phyloP scores from a whole-genome alignment of 371 early-diverging fungal species.

The Capniomyces stellatus region DNA sequence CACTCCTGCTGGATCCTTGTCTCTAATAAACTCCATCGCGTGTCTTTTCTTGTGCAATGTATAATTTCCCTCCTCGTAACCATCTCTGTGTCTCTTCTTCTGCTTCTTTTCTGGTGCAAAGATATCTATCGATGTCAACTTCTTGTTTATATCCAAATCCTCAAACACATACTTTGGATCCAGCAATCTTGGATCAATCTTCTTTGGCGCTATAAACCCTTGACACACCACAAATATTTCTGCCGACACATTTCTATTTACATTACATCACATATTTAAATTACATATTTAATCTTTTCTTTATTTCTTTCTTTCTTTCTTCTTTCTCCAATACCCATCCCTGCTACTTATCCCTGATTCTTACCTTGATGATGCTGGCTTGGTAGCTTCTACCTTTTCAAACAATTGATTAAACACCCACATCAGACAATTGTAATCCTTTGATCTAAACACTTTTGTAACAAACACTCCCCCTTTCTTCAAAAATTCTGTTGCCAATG shows the following conservation, averaged over 20 bases:
- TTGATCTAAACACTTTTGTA: conserved; percentile 98
- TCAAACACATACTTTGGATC: conserved; percentile 92
- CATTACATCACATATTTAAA: too few species aligned
- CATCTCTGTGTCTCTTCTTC: conserved; percentile 76
- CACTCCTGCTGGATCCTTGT: conserved; percentile 54
- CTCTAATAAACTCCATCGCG: conserved; percentile 56
- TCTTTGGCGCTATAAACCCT: conserved; percentile 86
- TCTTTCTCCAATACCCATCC: too few species aligned
- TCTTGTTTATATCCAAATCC: conserved; percentile 30
- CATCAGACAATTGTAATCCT: conserved; percentile 96
- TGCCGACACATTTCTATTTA: conserved; percentile 87
- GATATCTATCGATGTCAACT: conserved; percentile 14
- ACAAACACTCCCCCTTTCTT: conserved; percentile 93
- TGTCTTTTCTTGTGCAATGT: conserved; percentile 53
- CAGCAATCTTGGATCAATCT: conserved; percentile 87
- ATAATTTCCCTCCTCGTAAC: conserved; percentile 90
- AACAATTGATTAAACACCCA: conserved; percentile 98
- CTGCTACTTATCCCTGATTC: too few species aligned
- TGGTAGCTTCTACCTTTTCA: conserved; percentile 95
- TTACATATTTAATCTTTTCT: too few species aligned
- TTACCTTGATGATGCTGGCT: conserved; percentile 87
- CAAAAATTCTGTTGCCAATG: conserved; percentile 92
- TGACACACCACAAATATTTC: conserved; percentile 99
- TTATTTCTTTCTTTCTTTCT: too few species aligned
- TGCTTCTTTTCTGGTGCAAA: conserved; percentile 35